Evolutionary conservation across 148 eudicot species (phyloP).

Genomic region (Suaeda aralocaspica): DNA sequence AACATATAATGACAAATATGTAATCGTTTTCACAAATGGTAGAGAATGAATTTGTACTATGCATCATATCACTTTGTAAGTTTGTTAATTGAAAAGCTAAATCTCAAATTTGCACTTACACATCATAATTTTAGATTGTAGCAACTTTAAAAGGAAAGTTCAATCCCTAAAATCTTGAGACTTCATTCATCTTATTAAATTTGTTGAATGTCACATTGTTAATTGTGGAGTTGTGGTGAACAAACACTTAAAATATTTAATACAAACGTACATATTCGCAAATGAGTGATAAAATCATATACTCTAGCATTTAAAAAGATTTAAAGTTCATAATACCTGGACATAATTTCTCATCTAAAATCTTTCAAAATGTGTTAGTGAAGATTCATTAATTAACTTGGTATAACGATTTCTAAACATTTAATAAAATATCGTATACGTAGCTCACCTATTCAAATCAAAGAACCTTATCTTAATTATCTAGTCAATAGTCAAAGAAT

Average conservation of each 20-base stretch:
- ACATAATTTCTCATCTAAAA: too few species aligned
- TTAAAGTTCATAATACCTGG: too few species aligned
- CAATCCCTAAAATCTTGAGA: background rate
- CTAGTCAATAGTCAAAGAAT: background rate
- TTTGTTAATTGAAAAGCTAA: background rate
- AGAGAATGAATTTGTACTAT: background rate
- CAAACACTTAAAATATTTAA: too few species aligned
- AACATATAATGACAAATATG: background rate
- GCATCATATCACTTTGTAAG: background rate
- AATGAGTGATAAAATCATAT: too few species aligned
- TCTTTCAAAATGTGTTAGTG: too few species aligned
- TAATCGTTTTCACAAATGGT: background rate
- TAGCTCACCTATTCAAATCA: background rate
- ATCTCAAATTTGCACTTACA: background rate
- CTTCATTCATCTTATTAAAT: background rate
- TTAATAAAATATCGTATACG: background rate
- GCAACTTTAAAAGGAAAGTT: background rate
- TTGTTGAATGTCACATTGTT: background rate
- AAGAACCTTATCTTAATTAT: background rate
- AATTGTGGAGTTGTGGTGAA: too few species aligned
- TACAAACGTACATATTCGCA: too few species aligned
- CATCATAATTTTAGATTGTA: background rate
- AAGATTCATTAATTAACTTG: too few species aligned
- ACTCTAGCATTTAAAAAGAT: too few species aligned
- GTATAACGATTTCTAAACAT: background rate